Base-by-base conservation (phyloP, 441 rosid species). In the Pelargonium fulgidum region DNA sequence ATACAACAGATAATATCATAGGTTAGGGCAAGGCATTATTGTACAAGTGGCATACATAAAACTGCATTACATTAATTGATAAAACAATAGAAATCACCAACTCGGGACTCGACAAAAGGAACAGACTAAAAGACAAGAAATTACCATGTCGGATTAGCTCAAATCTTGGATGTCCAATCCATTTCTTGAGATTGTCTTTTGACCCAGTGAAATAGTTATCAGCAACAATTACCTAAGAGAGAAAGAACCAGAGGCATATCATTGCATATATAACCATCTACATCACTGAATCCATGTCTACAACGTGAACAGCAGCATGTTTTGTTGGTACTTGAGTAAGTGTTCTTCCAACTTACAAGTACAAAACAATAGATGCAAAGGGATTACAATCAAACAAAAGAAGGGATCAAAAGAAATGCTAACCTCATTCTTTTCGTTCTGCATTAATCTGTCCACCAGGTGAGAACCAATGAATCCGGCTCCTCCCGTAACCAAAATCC, bases 401-500 rank as follows among this genome's bases (percentile, higher is more conserved):
- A n/a, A 3, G 19, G 58, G 13, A 7, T n/a, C 7, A 50, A n/a
- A 54, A 16, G 24, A 17, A 54, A 16, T 54, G 62, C 79, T 33
- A 26, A 89, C 96, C 84, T 95, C 97, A 41, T 95, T 92, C 81
- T 92, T 95, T 69, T 90, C 99, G 65, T 95, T 92, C 77, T 89
- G 89, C 99, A 95, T 95, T 81, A 95, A 77, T 79, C 58, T 87
- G 83, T 95, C 99, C 71, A 95, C 98, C 14, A 92, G 68, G 75
- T 95, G 99, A 33, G 98, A 93, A 52, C 97, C 98, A 3, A 93
- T 91, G 78, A 93, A 93, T 73, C 97, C 97, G 82, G 98, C 98
- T 77, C 98, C 98, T 73, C 99, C 98, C 42, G 95, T 88, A 14
- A 92, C 88, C 84, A 95, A 84, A 72, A 95, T 95, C 78, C 99